These are phyloP conservation scores for Trapa bicornis DNA, from an alignment of 345 rosid genomes.

Conservation along the genomic window DNA sequence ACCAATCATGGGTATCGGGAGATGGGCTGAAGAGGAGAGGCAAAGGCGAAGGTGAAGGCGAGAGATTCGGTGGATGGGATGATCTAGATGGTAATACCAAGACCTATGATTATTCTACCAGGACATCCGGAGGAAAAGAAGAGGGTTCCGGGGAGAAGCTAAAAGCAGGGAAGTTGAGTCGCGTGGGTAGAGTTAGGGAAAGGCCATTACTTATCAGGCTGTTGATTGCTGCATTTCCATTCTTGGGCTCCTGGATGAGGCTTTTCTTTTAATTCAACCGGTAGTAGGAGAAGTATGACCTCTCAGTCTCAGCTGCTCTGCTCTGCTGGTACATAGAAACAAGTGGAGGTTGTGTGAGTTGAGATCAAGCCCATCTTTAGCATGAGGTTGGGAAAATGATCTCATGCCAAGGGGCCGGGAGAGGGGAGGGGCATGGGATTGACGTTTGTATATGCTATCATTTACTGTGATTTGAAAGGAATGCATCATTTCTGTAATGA, in stretches of 20 bases:
- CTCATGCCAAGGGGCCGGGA: background rate
- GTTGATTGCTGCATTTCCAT: constrained; percentile 62
- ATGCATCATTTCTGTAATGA: too few relatives aligned
- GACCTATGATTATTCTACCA: constrained; percentile 9
- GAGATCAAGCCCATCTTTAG: background rate
- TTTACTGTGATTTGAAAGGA: background rate
- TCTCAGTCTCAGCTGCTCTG: background rate
- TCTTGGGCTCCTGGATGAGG: constrained; percentile 59
- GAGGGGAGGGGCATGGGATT: background rate
- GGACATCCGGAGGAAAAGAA: constrained; percentile 7
- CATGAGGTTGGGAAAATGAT: background rate
- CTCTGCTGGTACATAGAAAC: background rate
- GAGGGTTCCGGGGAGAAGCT: constrained; percentile 17
- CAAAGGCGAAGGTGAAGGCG: background rate
- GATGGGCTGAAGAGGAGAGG: constrained; percentile 19
- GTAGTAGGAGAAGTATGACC: background rate
- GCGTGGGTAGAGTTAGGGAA: constrained; percentile 49
- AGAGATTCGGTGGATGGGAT: constrained; percentile 75
- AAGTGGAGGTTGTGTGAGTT: background rate
- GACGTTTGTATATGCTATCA: background rate
- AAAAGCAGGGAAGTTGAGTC: constrained; percentile 27
- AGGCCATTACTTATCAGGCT: constrained; percentile 50
- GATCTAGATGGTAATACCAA: constrained; percentile 38
- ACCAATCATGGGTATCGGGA: constrained; percentile 52
- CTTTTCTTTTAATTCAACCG: constrained; percentile 34